Conservation (phyloP, 208 protist species). For the Jaenimonas drosophilae region DNA sequence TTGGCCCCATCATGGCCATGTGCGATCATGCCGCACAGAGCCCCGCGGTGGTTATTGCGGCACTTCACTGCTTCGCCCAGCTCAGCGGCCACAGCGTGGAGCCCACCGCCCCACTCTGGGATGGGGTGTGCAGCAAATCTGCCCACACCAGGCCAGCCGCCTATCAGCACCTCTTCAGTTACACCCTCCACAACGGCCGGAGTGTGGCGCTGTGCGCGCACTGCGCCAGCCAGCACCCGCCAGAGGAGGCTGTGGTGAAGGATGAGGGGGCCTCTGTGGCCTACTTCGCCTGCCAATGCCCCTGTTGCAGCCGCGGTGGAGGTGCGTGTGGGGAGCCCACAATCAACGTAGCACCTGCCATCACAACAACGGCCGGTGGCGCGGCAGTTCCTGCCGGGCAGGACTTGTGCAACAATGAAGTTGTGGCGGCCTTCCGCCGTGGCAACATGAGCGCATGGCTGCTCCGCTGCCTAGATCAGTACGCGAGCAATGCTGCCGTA, state of each 20-base stretch:
- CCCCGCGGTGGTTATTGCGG: constrained; percentile 35
- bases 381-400: too few species aligned
- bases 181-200: constrained; percentile 12
- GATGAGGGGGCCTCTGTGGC: constrained; percentile 29
- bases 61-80: constrained; percentile 56
- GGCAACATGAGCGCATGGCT: too few species aligned
- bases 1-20: constrained; percentile 26
- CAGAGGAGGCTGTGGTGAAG: constrained; percentile 7
- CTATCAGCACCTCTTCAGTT: constrained; percentile 44
- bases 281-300: constrained; percentile 62
- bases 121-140: constrained; percentile 15
- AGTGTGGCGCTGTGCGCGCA: constrained; percentile 31
- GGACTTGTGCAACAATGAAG: too few species aligned
- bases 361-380: too few species aligned
- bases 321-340: too few species aligned
- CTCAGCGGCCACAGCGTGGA: constrained; percentile 57
- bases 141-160: constrained; percentile 18
- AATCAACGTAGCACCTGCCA: too few species aligned
- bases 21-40: constrained; percentile 16
- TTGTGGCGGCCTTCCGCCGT: too few species aligned
- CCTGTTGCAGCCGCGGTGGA: constrained; percentile 2
- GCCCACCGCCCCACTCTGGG: too few species aligned
- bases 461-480: not conserved
- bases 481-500: constrained; percentile 10
- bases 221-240: constrained; percentile 43